These are phyloP conservation scores for Lactarius sanguifluus DNA, from an alignment of 768 basidiomycete species.

Conservation along the genomic window DNA sequence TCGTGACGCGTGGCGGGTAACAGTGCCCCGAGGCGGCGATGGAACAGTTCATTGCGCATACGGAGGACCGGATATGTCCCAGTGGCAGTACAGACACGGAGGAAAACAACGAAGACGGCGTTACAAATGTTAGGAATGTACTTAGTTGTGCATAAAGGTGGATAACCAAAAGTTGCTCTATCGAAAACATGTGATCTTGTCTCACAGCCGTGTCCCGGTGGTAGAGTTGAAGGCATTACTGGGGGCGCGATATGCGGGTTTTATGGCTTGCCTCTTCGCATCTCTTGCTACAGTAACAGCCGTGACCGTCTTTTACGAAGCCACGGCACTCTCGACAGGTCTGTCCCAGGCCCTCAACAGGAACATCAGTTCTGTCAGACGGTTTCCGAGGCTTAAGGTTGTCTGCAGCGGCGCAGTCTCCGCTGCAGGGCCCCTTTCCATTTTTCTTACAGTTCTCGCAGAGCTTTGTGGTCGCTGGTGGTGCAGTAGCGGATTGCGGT, in stretches of 20 bases:
- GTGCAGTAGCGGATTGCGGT: too few species aligned
- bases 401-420: background rate
- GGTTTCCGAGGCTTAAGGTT: background rate
- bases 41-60: too few species aligned
- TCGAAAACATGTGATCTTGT: background rate
- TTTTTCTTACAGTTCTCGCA: too few species aligned
- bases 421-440: too few species aligned
- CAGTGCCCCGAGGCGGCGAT: too few species aligned
- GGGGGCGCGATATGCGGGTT: background rate
- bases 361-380: background rate
- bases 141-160: background rate
- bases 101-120: background rate
- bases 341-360: background rate
- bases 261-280: constrained; percentile 3
- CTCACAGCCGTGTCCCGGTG: background rate
- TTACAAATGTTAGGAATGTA: background rate
- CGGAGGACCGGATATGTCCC: too few species aligned
- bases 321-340: constrained; percentile 18
- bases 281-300: constrained; percentile 2
- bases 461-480: too few species aligned
- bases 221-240: background rate
- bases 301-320: background rate
- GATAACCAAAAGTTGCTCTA: background rate
- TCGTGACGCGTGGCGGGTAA: too few species aligned
- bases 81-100: too few species aligned